A percentile compares a stretch with the other conserved stretches of the same genome.
These are phyloP conservation scores for Aegilops umbellulata DNA, from an alignment of 176 grass and related monocot genomes.

Conservation along the genomic window DNA sequence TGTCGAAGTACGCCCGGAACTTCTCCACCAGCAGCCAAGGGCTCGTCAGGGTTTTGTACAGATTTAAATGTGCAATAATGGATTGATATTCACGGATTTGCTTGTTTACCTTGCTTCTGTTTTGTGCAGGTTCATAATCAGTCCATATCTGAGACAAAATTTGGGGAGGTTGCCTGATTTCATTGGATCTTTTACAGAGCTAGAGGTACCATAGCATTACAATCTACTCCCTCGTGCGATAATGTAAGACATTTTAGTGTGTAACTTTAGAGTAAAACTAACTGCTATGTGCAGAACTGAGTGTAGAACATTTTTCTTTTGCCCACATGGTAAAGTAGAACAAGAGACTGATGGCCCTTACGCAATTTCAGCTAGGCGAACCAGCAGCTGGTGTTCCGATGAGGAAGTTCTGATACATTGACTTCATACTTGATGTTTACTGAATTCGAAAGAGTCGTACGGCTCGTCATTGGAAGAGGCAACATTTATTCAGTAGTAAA, in stretches of 20 bases:
- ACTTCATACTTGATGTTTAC: constrained; percentile 41
- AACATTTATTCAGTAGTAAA: too few species aligned
- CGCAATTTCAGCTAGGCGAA: constrained; percentile 47
- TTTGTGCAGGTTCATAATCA: constrained; percentile 43
- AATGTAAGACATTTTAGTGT: background rate
- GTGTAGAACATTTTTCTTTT: background rate
- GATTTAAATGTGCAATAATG: background rate
- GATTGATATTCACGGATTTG: background rate
- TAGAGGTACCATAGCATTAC: constrained; percentile 32
- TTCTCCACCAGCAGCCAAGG: too few species aligned
- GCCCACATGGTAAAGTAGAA: background rate
- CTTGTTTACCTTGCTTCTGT: constrained; percentile 21
- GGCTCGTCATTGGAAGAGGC: too few species aligned
- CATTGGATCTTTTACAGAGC: constrained; percentile 56
- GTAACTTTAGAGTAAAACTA: background rate
- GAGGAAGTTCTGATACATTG: constrained; percentile 78
- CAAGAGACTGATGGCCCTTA: background rate
- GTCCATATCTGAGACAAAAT: constrained; percentile 48
- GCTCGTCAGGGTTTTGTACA: background rate
- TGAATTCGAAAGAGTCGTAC: too few species aligned
- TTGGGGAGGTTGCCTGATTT: constrained; percentile 68
- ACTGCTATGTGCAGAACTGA: background rate
- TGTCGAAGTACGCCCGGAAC: too few species aligned
- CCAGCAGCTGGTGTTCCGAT: constrained; percentile 68
- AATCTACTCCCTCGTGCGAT: background rate